These are phyloP conservation scores for Penicillium janthinellum DNA, from an alignment of 2,329 filamentous ascomycete genomes.

Conservation along the genomic window DNA sequence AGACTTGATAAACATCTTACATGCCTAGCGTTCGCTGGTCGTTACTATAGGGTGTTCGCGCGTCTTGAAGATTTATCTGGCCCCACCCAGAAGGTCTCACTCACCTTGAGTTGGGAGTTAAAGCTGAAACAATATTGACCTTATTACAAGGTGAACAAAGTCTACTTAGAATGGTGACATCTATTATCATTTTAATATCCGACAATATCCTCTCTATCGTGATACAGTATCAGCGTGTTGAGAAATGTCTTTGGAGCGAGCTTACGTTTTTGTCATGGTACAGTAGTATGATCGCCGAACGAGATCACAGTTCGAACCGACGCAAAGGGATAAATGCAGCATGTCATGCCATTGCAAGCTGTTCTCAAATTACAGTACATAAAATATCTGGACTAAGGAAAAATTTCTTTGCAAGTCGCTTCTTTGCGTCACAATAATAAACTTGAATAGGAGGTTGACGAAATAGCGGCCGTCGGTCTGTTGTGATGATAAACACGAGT, in stretches of 20 bases:
- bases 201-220: not conserved
- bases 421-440: too few species aligned
- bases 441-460: too few species aligned
- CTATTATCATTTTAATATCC: too few species aligned
- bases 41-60: too few species aligned
- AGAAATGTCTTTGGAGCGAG: not conserved
- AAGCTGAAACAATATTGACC: not conserved
- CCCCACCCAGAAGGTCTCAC: not conserved
- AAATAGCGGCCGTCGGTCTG: too few species aligned
- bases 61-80: not conserved
- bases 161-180: not conserved
- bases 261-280: not conserved
- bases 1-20: too few species aligned
- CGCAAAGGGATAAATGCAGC: not conserved
- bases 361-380: too few species aligned
- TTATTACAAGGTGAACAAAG: not conserved
- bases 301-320: not conserved
- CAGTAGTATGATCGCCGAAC: not conserved
- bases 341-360: not conserved
- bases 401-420: too few species aligned
- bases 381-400: too few species aligned
- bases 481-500: too few species aligned
- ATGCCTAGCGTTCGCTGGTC: too few species aligned
- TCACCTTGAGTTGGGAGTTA: not conserved
- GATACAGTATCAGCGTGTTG: not conserved